These are phyloP conservation scores for Wallacemonas sp. DNA, from an alignment of 208 protist species.

Conservation along the genomic window DNA sequence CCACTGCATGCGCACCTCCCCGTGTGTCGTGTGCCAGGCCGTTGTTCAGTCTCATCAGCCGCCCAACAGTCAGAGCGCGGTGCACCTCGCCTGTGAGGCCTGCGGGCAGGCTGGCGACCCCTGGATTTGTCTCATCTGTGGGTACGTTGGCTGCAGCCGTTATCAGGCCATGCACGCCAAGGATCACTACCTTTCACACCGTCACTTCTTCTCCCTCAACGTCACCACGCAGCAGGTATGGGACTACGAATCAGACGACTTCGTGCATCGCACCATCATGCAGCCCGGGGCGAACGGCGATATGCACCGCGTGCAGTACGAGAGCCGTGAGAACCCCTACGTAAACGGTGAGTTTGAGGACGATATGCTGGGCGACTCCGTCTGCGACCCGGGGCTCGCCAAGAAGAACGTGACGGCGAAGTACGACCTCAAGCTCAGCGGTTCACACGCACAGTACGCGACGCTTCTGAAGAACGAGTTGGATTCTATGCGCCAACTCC, in stretches of 20 bases:
- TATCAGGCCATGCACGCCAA: conserved; percentile 91
- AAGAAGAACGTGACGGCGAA: conserved; percentile 82
- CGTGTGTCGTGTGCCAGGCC: conserved; percentile 61
- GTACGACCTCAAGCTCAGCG: conserved; percentile 76
- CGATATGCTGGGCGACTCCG: background rate
- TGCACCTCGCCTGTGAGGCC: conserved; percentile 51
- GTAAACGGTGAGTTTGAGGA: conserved; percentile 2
- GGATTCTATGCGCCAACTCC: conserved; percentile 42
- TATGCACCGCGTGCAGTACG: conserved; percentile 68
- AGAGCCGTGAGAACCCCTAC: conserved; percentile 46
- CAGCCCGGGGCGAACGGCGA: conserved; percentile 53
- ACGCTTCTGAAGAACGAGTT: conserved; percentile 79
- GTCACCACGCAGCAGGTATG: conserved; percentile 91
- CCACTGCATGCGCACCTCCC: conserved; percentile 45
- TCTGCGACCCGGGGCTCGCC: conserved; percentile 11
- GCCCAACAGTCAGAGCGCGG: conserved; percentile 11
- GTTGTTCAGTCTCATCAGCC: conserved; percentile 23
- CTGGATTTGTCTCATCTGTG: conserved; percentile 92
- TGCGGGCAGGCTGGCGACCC: conserved; percentile 71
- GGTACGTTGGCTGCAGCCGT: conserved; percentile 90
- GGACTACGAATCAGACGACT: conserved; percentile 90
- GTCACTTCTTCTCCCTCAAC: conserved; percentile 89
- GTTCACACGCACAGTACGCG: conserved; percentile 70
- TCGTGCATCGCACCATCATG: conserved; percentile 84
- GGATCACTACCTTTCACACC: conserved; percentile 57